Base-by-base conservation (phyloP, 2,329 filamentous ascomycete species). In the Pyrenophora tritici-repentis region DNA sequence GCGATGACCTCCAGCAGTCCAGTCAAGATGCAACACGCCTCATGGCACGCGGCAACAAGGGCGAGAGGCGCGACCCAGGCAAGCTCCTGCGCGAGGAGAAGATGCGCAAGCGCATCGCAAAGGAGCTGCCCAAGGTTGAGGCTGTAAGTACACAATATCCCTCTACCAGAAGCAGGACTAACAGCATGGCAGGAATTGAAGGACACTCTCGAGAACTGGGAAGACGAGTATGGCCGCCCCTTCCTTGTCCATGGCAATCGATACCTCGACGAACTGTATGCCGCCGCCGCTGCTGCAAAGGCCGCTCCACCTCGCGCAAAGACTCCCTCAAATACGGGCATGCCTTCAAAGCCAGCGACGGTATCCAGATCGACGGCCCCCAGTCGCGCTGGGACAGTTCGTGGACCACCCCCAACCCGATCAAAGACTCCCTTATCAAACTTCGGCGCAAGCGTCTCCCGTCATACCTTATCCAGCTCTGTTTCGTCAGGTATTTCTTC, bases 51-150 rank as follows among this genome's bases (percentile, higher is more conserved):
- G 92, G 92, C 2, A 87, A 91, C 61, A 96, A 96, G 77, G 93
- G 93, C 47, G 93, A 97, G 77, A 90, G 87, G 74, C 89, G 95
- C 57, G 94, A 99, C 69, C 94, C 94, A 2, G 93, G 91, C 42
- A 94, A 96, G 76, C 81, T 99, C 13, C 80, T 99, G 44, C 84
- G 94, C 24, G 94, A 99, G 71, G 94, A 99, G 77, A 99, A 97
- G 82, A 96, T 96, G 90, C 86, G 94, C 53, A 99, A 99, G 83
- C 84, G 92, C 50, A 97, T 99, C 56, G 84, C 92, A 20, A 99
- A 97, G 74, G 94, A 99, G 69, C 79, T 99, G 24, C 94, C 94
- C 48, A 97, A 96, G 78, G 82, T 99, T 36, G 87, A 93, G 50
- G 83, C 82, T 0, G 91, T 62, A 60, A 26, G 47, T 26, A 12